Percentiles rank a stretch among this genome's conserved stretches.
These are phyloP conservation scores for Colletotrichum tropicale DNA, from an alignment of 2,329 filamentous ascomycete genomes.

Conservation along the genomic window DNA sequence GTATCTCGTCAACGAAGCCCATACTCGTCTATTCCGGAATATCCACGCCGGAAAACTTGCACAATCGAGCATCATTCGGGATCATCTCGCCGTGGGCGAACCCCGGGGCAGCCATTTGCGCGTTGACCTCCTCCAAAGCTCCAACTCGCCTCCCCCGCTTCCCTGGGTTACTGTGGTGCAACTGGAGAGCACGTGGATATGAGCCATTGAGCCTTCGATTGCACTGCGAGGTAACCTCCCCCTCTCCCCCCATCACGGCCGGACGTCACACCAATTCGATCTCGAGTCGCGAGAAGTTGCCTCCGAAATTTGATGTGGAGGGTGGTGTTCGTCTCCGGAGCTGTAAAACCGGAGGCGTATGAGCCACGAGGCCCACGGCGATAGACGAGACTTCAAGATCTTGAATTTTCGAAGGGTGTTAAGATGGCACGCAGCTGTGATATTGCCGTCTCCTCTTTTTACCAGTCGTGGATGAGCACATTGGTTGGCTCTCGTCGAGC, in stretches of 20 bases:
- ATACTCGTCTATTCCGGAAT: background rate
- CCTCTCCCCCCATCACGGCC: background rate
- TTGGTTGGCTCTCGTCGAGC: background rate
- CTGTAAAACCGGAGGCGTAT: background rate
- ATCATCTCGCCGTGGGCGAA: background rate
- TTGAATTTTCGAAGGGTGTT: background rate
- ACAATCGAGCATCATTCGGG: background rate
- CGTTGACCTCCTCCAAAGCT: background rate
- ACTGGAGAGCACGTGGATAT: background rate
- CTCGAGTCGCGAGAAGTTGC: background rate
- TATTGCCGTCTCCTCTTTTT: background rate
- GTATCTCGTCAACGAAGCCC: background rate
- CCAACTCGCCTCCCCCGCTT: background rate
- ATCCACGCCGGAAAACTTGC: background rate
- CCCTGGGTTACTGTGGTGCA: background rate
- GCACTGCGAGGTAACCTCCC: background rate
- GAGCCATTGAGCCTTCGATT: background rate
- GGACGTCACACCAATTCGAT: background rate
- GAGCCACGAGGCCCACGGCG: background rate
- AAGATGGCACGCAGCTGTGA: background rate
- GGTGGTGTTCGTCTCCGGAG: background rate
- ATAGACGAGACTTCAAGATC: background rate
- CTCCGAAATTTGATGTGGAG: background rate
- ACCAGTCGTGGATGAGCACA: background rate
- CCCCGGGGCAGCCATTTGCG: background rate